Percentiles rank a stretch among this genome's conserved stretches.
phyloP scores from a whole-genome alignment of 257 asterid genomes.

The Osmanthus fragrans region DNA sequence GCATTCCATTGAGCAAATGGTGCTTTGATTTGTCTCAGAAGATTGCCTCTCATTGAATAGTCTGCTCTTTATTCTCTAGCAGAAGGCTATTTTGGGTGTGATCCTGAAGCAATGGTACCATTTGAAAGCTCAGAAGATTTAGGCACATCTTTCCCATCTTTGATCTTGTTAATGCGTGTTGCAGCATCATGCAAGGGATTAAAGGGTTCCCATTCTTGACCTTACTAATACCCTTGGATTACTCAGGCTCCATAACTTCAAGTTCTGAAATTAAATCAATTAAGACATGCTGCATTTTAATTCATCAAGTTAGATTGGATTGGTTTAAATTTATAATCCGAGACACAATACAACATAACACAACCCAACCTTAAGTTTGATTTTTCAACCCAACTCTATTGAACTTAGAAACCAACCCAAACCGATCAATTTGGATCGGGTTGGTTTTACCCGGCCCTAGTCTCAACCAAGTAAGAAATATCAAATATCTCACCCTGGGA shows the following conservation, averaged over 20 bases:
- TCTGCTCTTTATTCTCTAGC: slow-evolving; percentile 30
- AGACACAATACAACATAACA: too few relatives aligned
- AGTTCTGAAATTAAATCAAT: not conserved
- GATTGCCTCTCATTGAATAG: not conserved
- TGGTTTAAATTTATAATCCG: too few relatives aligned
- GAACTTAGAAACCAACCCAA: too few relatives aligned
- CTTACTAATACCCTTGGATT: too few relatives aligned
- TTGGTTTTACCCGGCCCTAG: too few relatives aligned
- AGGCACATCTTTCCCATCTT: slow-evolving; percentile 33
- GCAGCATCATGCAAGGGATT: slow-evolving; percentile 27
- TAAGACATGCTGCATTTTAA: slow-evolving; percentile 5
- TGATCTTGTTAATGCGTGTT: slow-evolving; percentile 29
- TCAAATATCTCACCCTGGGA: slow-evolving; percentile 27
- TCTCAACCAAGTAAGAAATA: not conserved
- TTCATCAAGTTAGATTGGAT: too few relatives aligned
- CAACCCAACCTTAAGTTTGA: too few relatives aligned
- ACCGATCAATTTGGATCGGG: too few relatives aligned
- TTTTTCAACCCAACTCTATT: too few relatives aligned
- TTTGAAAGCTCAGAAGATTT: slow-evolving; percentile 35
- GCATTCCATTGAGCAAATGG: slow-evolving; percentile 16
- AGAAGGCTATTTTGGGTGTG: slow-evolving; percentile 21
- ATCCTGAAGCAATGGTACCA: slow-evolving; percentile 38
- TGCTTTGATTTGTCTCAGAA: not conserved
- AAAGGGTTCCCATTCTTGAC: slow-evolving; percentile 32
- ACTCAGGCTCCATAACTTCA: too few relatives aligned